Base-by-base conservation (phyloP, 1,284 basidiomycete genomes). In the Coniophora puteana region DNA sequence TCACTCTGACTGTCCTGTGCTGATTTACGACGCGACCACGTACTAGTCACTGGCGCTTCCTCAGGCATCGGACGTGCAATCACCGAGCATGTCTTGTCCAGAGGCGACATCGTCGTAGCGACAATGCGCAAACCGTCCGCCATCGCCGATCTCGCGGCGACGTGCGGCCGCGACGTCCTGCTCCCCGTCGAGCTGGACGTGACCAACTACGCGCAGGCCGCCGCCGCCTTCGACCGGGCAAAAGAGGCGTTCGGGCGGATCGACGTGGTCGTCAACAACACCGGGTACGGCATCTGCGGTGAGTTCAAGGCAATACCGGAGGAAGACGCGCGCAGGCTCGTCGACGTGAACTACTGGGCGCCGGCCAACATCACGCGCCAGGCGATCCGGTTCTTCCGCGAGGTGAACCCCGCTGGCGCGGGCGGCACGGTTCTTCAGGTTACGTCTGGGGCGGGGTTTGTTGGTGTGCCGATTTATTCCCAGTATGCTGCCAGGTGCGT, bases 241-340 rank as follows among this genome's bases (percentile, higher is more conserved):
- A 17, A 49, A 24, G 28, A 47, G 5, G 32, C 41, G 16, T 67
- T 63, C 31, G 37, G 44, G 21, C 47, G 57, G 8, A 25, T 64
- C 7, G 63, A 67, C 20, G 50, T 66, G 2, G 59, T 64, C n/a
- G 17, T 64, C 3, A 66, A 65, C 10, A 67, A 67, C n/a, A 58
- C 62, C 1, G 62, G 62, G 13, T 52, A 47, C 38, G 56, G 31
- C 5, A 41, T 54, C 2, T 31, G 52, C 13, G 54, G 43, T 3
- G 61, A 60, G 37, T 50, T 58, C 24, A 64, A 67, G 17, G 51
- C 27, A 5, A 45, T 48, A 3, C 47, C 59, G 12, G 61, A 65
- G n/a, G 40, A 32, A 20, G 45, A 24, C 14, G 51, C 58, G 14
- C 51, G 56, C 20, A 42, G 40, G 24, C 43, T 62, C 25, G 59